phyloP scores from a whole-genome alignment of 1,139 yeast species.

The Saccharomyces uvarum region DNA sequence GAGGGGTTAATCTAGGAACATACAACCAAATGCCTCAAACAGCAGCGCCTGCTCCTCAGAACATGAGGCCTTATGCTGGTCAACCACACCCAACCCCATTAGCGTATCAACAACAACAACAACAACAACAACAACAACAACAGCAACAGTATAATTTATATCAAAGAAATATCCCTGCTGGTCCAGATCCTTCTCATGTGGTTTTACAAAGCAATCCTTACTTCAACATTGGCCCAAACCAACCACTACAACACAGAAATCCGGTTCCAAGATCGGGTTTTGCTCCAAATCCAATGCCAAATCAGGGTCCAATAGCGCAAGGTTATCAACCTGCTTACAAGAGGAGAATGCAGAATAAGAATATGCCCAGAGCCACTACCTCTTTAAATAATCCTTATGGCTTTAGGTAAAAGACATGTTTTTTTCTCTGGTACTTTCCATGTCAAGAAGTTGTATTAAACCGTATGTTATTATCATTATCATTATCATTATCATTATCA shows the following conservation, averaged over 20 bases:
- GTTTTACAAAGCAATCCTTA: constrained; percentile 49
- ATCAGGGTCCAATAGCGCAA: constrained; percentile 10
- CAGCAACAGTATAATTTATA: constrained; percentile 4
- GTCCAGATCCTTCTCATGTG: constrained; percentile 40
- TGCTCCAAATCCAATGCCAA: constrained; percentile 11
- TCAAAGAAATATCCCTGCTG: constrained; percentile 7
- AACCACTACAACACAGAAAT: constrained; percentile 3
- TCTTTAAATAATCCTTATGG: constrained; percentile 13
- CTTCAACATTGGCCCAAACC: constrained; percentile 29
- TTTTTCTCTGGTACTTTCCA: background rate
- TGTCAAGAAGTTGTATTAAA: background rate
- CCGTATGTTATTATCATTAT: too few relatives aligned
- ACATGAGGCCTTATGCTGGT: constrained; percentile 1
- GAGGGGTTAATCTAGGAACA: constrained; percentile 56
- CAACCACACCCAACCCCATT: constrained; percentile 5
- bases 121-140: constrained; percentile 7
- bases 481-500: too few relatives aligned
- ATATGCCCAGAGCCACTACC: constrained; percentile 26
- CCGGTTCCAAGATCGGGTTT: background rate
- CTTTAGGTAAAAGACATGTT: constrained; percentile 14
- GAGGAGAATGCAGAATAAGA: constrained; percentile 28
- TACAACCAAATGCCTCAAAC: background rate
- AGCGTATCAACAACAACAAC: constrained; percentile 8
- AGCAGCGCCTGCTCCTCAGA: background rate
- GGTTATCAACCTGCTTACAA: constrained; percentile 35